Evolutionary conservation across 768 basidiomycete species (phyloP).

Genomic region (Nidula microcarpa): DNA sequence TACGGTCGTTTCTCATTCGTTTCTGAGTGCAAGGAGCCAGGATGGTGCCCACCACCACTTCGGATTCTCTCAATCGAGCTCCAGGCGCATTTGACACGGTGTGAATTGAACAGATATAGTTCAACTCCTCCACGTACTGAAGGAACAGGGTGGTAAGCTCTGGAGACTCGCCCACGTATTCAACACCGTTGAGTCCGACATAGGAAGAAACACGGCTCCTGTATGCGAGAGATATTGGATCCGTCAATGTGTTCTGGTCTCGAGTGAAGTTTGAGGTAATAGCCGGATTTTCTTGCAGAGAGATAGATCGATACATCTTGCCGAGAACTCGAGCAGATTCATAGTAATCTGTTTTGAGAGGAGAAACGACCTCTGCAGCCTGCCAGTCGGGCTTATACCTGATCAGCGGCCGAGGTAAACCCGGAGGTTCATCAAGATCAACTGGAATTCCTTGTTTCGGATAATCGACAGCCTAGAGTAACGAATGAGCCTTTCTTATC

Average conservation of each 20-base stretch:
- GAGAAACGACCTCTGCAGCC: slow-evolving; percentile 49
- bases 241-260: too few species aligned
- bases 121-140: slow-evolving; percentile 60
- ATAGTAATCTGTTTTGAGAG: slow-evolving; percentile 64
- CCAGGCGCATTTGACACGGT: slow-evolving; percentile 56
- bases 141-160: slow-evolving; percentile 37
- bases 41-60: slow-evolving; percentile 73
- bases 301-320: slow-evolving; percentile 61
- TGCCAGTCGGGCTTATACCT: slow-evolving; percentile 80
- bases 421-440: slow-evolving; percentile 35
- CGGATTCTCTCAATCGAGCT: slow-evolving; percentile 61
- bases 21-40: slow-evolving; percentile 64
- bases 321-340: slow-evolving; percentile 69
- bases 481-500: neutral
- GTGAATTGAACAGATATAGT: slow-evolving; percentile 68
- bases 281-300: slow-evolving; percentile 32
- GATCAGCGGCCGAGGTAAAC: slow-evolving; percentile 55
- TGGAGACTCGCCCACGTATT: slow-evolving; percentile 17
- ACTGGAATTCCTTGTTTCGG: slow-evolving; percentile 74
- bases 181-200: slow-evolving; percentile 14
- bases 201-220: slow-evolving; percentile 22
- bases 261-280: too few species aligned
- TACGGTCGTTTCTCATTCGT: slow-evolving; percentile 54
- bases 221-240: slow-evolving; percentile 36
- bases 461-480: slow-evolving; percentile 69